phyloP scores from a whole-genome alignment of 2,329 filamentous ascomycete species.

The Colletotrichum agaves region DNA sequence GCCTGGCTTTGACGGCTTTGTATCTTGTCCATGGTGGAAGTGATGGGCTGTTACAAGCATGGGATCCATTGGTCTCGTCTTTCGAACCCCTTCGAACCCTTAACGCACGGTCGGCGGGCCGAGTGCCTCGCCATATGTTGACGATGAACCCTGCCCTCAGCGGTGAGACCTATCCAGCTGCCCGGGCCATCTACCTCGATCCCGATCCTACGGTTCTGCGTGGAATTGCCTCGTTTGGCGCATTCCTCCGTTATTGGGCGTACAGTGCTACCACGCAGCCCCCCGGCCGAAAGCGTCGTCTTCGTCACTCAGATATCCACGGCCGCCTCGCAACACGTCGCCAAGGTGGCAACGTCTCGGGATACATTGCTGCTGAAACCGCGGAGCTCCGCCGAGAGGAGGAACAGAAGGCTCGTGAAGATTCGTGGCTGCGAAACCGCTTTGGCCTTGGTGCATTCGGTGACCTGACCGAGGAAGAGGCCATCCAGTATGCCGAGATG shows the following conservation, averaged over 20 bases:
- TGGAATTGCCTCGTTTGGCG: constrained; percentile 87
- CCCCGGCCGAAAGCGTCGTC: constrained; percentile 80
- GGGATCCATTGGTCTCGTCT: constrained; percentile 92
- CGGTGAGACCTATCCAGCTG: constrained; percentile 81
- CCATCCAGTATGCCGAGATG: constrained; percentile 72
- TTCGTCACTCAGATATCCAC: constrained; percentile 73
- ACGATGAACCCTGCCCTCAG: constrained; percentile 66
- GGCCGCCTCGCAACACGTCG: constrained; percentile 62
- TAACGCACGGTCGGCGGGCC: constrained; percentile 84
- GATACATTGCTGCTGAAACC: constrained; percentile 88
- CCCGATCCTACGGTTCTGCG: constrained; percentile 87
- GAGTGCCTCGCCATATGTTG: constrained; percentile 78
- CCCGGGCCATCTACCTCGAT: constrained; percentile 86
- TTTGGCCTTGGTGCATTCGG: constrained; percentile 83
- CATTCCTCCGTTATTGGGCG: constrained; percentile 90
- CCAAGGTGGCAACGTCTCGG: constrained; percentile 75
- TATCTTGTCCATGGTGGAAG: constrained; percentile 94
- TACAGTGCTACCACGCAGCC: constrained; percentile 87
- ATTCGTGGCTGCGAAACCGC: constrained; percentile 76
- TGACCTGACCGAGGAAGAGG: constrained; percentile 73
- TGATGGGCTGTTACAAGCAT: constrained; percentile 94
- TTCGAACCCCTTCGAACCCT: constrained; percentile 84
- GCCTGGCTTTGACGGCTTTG: constrained; percentile 82
- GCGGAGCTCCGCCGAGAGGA: constrained; percentile 82
- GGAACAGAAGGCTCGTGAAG: constrained; percentile 72